phyloP scores from a whole-genome alignment of 2,329 filamentous ascomycete species.

The Xylariomycetidae sp. region DNA sequence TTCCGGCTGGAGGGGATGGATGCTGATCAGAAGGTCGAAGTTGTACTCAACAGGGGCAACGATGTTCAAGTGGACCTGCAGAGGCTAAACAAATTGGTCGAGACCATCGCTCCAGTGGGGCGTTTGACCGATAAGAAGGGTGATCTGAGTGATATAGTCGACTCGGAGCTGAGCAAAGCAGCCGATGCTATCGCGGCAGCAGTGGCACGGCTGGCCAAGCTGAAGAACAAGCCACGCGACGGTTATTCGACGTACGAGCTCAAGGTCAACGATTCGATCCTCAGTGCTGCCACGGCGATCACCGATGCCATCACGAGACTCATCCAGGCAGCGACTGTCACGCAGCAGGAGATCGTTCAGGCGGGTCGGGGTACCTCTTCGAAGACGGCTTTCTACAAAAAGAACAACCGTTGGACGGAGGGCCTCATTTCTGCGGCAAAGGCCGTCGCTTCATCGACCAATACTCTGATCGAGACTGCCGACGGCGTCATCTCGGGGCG shows the following conservation, averaged over 20 bases:
- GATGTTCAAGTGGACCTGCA: constrained; percentile 94
- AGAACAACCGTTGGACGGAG: constrained; percentile 99
- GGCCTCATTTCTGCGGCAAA: constrained; percentile 96
- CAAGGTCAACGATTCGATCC: constrained; percentile 89
- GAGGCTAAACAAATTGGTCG: constrained; percentile 87
- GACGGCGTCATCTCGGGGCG: constrained; percentile 90
- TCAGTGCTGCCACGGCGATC: constrained; percentile 88
- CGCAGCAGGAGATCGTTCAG: constrained; percentile 94
- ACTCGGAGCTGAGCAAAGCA: constrained; percentile 85
- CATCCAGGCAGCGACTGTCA: constrained; percentile 89
- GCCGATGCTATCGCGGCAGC: constrained; percentile 94
- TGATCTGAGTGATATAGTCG: constrained; percentile 89
- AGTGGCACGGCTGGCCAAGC: constrained; percentile 79
- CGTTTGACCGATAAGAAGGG: constrained; percentile 75
- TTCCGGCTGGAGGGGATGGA: constrained; percentile 91
- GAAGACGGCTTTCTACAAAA: constrained; percentile 96
- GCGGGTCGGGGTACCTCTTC: constrained; percentile 85
- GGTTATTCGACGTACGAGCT: constrained; percentile 95
- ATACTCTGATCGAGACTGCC: constrained; percentile 94
- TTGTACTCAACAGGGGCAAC: constrained; percentile 95
- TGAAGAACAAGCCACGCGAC: constrained; percentile 95
- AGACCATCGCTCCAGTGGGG: constrained; percentile 81
- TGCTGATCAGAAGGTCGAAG: constrained; percentile 87
- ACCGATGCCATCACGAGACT: constrained; percentile 90
- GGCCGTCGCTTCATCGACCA: constrained; percentile 88